A percentile compares a stretch with the other conserved stretches of the same genome.
Conservation (phyloP, 768 basidiomycete species). For the Suillus clintonianus region DNA sequence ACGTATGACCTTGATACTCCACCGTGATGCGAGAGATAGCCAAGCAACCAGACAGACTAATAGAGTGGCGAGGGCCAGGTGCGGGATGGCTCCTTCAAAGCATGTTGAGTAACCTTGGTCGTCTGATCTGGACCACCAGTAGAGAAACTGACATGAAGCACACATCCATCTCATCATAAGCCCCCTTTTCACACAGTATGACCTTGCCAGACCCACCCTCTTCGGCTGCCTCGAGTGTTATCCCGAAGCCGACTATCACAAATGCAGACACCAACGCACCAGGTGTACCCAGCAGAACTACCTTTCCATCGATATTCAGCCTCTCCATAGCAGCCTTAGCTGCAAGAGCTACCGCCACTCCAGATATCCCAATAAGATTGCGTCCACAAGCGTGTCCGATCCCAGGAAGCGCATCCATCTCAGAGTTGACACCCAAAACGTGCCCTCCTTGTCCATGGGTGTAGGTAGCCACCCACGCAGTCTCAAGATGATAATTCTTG, state of each 20-base stretch:
- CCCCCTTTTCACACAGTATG: conserved; percentile 59
- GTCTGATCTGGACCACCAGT: background rate
- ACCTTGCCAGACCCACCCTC: conserved; percentile 74
- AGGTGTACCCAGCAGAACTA: conserved; percentile 72
- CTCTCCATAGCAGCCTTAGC: conserved; percentile 58
- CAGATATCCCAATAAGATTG: conserved; percentile 71
- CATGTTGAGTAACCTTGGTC: background rate
- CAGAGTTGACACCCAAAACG: conserved; percentile 74
- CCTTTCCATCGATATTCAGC: conserved; percentile 60
- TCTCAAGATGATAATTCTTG: conserved; percentile 52
- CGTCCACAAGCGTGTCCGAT: conserved; percentile 74
- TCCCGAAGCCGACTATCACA: background rate
- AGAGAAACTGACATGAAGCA: no score
- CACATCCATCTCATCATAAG: no score
- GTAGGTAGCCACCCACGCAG: no score
- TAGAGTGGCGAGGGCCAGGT: conserved; percentile 64
- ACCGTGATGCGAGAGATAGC: conserved; percentile 57
- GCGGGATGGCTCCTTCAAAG: conserved; percentile 68
- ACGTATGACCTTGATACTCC: conserved; percentile 74
- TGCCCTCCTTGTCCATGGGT: no score
- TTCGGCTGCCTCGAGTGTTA: conserved; percentile 48
- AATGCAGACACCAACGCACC: conserved; percentile 37
- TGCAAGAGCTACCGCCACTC: conserved; percentile 65
- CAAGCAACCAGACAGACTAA: conserved; percentile 60
- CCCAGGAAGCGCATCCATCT: conserved; percentile 59